Evolutionary conservation across 2,329 filamentous ascomycete genomes (phyloP), one percentile per base, ranked within the genome.

Genomic region (Fusarium bulbicola): DNA sequence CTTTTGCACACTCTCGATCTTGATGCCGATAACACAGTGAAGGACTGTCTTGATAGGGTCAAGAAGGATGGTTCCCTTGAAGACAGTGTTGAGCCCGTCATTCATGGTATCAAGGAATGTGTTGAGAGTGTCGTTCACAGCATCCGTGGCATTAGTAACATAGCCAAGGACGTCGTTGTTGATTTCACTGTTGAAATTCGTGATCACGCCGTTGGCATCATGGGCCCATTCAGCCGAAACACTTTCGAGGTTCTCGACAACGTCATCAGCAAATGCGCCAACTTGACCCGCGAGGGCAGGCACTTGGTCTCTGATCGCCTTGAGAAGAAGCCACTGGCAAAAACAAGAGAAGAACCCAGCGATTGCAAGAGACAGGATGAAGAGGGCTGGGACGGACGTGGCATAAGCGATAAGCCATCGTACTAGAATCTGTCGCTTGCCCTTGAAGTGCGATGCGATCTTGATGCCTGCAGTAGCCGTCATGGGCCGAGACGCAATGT

Each of bases 391-490:
- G 0, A 92, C 84, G 1, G 95, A 95, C 0, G 95, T 97, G n/a
- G 91, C 91, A 80, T 98, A 98, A 14, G 95, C 93, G 71, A 96
- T 86, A 59, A 90, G 90, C 95, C 95, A 98, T 70, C 95, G 91
- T 15, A 91, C 87, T 46, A 97, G 87, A 50, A 93, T 89, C 80
- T 94, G 92, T 58, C 89, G 88, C 74, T 92, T 83, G 81, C 89
- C 82, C 59, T 88, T 89, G 82, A 95, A 91, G 65, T 85, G 87
- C 58, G 87, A 88, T 12, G 93, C 90, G 26, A 93, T 76, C 82
- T 89, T 92, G 80, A 97, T 88, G 45, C 95, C 95, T 34, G 88
- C 84, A 5, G 87, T 87, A 3, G 94, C 90, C 2, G 94, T 93
- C 76, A 92, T 90, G 4, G 95, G 95, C 28, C 94, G 90, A 39